Conservation (phyloP, 352 stramenopile species). For the Phytophthora lateralis region DNA sequence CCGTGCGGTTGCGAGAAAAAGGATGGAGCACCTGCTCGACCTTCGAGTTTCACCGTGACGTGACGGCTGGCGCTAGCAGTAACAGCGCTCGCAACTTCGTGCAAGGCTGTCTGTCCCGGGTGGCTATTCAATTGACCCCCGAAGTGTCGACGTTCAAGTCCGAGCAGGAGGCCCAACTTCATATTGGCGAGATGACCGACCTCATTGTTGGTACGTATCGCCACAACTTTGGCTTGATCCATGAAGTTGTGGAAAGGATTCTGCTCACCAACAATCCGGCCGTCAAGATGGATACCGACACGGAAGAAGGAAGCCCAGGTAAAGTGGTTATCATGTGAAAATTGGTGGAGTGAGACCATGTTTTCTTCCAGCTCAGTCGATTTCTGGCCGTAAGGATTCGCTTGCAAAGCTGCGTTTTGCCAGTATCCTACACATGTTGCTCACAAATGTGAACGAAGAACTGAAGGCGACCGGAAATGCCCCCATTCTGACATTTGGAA, state of each 20-base stretch:
- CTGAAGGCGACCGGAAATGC: too few species aligned
- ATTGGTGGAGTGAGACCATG: not conserved
- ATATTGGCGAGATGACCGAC: constrained; percentile 34
- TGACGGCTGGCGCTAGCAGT: constrained; percentile 7
- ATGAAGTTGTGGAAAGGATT: constrained; percentile 28
- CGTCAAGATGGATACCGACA: not conserved
- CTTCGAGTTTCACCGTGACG: constrained; percentile 32
- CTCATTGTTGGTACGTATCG: constrained; percentile 35
- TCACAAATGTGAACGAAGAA: too few species aligned
- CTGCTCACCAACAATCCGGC: constrained; percentile 4
- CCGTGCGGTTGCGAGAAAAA: constrained; percentile 35
- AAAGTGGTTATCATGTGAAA: not conserved
- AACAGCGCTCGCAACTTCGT: constrained; percentile 17
- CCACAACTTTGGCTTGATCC: constrained; percentile 23
- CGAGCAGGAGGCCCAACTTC: constrained; percentile 24
- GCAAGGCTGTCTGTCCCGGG: constrained; percentile 22
- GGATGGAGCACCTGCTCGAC: constrained; percentile 34
- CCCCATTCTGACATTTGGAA: too few species aligned
- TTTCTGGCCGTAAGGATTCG: too few species aligned
- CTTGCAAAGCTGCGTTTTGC: too few species aligned
- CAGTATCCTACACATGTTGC: too few species aligned
- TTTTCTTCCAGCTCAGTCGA: too few species aligned
- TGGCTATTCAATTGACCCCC: constrained; percentile 31
- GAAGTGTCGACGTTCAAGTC: constrained; percentile 28
- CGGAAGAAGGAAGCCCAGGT: not conserved